phyloP scores from a whole-genome alignment of 1,284 basidiomycete species.

The Volvariella volvacea region DNA sequence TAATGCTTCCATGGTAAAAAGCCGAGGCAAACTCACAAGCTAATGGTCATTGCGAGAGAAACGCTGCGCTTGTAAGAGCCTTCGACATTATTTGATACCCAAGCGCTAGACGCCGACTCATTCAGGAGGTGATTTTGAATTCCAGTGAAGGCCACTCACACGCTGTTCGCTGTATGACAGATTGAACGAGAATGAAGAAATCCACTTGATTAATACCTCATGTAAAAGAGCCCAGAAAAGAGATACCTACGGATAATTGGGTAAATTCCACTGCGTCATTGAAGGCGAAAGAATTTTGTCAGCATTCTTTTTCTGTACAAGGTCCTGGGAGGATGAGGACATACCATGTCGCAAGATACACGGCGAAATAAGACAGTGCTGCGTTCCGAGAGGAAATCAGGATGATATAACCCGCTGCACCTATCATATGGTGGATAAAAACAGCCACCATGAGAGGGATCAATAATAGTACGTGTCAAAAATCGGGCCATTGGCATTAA shows the following conservation, averaged over 20 bases:
- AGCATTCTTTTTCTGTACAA: neutral
- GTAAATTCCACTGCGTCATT: constrained; percentile 73
- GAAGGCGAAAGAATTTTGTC: too few species aligned
- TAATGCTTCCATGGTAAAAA: neutral
- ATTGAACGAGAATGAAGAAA: neutral
- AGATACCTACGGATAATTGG: constrained; percentile 55
- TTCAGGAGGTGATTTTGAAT: constrained; percentile 1
- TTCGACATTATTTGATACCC: constrained; percentile 70
- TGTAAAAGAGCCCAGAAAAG: constrained; percentile 1
- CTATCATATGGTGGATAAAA: constrained; percentile 15
- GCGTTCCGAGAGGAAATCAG: constrained; percentile 55
- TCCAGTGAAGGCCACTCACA: constrained; percentile 28
- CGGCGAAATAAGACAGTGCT: constrained; percentile 62
- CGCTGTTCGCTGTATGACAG: constrained; percentile 46
- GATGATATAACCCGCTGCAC: constrained; percentile 60
- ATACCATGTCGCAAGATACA: constrained; percentile 63
- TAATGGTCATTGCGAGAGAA: constrained; percentile 63
- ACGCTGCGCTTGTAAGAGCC: constrained; percentile 74
- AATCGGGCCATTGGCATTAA: constrained; percentile 3
- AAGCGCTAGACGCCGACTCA: constrained; percentile 36
- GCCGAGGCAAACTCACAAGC: constrained; percentile 35
- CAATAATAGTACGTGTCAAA: neutral
- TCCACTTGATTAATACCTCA: neutral
- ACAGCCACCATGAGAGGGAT: neutral
- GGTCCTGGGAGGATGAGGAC: constrained; percentile 10